These are phyloP conservation scores for Phragmites australis DNA, from an alignment of 176 grass and related monocot species.

Conservation along the genomic window DNA sequence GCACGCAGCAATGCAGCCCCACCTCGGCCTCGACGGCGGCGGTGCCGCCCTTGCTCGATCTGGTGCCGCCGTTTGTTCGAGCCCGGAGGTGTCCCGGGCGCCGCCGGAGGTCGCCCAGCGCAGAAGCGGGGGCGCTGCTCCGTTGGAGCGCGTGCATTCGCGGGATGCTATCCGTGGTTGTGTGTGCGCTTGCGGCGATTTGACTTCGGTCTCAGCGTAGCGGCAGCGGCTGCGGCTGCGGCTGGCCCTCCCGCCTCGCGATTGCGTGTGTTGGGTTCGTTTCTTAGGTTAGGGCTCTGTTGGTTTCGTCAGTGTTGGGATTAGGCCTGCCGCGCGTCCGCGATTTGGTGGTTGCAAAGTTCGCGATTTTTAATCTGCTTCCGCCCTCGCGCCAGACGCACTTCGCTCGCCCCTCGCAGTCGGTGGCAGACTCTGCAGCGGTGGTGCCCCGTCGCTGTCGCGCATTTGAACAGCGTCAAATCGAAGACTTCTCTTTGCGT, in stretches of 20 bases:
- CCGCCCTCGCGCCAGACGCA: slow-evolving; percentile 40
- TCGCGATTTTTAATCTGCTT: slow-evolving; percentile 15
- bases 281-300: slow-evolving; percentile 24
- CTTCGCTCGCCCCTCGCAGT: not conserved
- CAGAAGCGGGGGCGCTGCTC: not conserved
- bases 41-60: slow-evolving; percentile 19
- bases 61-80: not conserved
- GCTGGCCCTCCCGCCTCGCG: not conserved
- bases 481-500: not conserved
- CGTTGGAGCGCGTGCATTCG: not conserved
- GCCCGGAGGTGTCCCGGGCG: not conserved
- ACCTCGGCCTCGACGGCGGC: not conserved
- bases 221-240: not conserved
- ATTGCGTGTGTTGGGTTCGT: not conserved
- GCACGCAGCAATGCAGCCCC: slow-evolving; percentile 9
- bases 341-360: not conserved
- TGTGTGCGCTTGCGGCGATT: no score
- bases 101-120: not conserved
- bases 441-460: slow-evolving; percentile 33
- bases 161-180: no score
- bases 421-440: not conserved
- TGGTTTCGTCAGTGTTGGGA: not conserved
- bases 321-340: not conserved
- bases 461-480: slow-evolving; percentile 31
- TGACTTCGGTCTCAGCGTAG: not conserved